phyloP scores from a whole-genome alignment of 2,329 filamentous ascomycete genomes.

The Simplicillium aogashimaense region DNA sequence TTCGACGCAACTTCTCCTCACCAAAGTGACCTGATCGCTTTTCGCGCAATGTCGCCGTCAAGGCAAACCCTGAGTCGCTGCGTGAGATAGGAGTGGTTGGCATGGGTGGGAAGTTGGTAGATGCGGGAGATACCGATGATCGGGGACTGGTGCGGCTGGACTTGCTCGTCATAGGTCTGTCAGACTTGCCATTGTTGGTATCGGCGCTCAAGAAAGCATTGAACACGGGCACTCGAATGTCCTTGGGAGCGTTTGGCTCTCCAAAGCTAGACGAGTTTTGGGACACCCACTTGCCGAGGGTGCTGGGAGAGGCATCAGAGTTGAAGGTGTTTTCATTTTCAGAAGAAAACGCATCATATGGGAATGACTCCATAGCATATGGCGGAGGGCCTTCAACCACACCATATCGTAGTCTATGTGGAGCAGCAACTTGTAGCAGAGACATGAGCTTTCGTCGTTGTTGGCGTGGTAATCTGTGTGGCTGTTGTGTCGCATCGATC shows the following conservation, averaged over 20 bases:
- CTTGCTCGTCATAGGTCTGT: conserved; percentile 69
- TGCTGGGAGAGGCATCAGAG: conserved; percentile 57
- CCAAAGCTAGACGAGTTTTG: conserved; percentile 86
- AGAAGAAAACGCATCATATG: conserved; percentile 79
- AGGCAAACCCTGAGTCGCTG: conserved; percentile 82
- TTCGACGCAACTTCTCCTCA: conserved; percentile 72
- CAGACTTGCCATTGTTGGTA: conserved; percentile 53
- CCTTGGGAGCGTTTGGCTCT: conserved; percentile 44
- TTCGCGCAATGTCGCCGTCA: conserved; percentile 78
- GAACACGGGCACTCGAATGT: conserved; percentile 60
- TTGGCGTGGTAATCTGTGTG: conserved; percentile 74
- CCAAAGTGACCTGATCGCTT: conserved; percentile 87
- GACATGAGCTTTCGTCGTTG: conserved; percentile 84
- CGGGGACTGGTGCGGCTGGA: conserved; percentile 53
- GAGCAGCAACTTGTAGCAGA: conserved; percentile 79
- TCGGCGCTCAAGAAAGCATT: conserved; percentile 82
- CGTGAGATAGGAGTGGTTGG: conserved; percentile 73
- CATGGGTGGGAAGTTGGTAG: conserved; percentile 65
- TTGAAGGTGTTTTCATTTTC: conserved; percentile 78
- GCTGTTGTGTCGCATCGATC: conserved; percentile 73
- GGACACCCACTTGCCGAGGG: conserved; percentile 75
- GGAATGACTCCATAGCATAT: conserved; percentile 88
- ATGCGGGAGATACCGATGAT: conserved; percentile 64
- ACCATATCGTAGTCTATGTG: conserved; percentile 78
- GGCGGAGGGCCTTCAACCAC: conserved; percentile 82